Conservation (phyloP, 2,329 filamentous ascomycete species). For the Dactylonectria estremocensis region DNA sequence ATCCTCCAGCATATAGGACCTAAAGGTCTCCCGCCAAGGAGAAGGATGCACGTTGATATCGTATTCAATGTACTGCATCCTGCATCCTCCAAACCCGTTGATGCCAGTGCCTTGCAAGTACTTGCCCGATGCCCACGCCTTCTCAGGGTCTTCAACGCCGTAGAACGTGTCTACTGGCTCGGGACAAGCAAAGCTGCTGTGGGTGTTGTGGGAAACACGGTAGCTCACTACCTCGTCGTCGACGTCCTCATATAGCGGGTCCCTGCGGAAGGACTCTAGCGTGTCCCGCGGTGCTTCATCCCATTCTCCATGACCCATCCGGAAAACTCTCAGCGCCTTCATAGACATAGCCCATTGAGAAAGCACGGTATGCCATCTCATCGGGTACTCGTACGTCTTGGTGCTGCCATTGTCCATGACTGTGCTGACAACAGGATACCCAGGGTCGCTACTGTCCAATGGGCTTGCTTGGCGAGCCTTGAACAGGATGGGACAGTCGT, state of each 20-base stretch:
- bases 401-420: background rate
- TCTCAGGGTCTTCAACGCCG: no score
- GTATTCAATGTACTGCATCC: no score
- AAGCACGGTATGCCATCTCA: slow-evolving; percentile 27
- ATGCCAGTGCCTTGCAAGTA: no score
- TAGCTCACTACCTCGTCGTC: background rate
- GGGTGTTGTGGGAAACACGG: no score
- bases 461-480: background rate
- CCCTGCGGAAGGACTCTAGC: background rate
- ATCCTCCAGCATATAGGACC: no score
- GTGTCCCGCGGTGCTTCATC: no score
- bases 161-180: no score
- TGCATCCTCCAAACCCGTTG: no score
- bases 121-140: background rate
- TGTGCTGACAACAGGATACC: slow-evolving; percentile 1
- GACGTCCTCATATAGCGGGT: background rate
- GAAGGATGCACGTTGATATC: no score
- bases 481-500: slow-evolving; percentile 56
- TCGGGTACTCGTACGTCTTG: background rate
- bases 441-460: background rate
- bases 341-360: slow-evolving; percentile 20
- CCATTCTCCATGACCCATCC: slow-evolving; percentile 13
- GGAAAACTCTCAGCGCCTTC: slow-evolving; percentile 16
- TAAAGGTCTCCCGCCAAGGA: no score
- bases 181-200: no score